phyloP scores from a whole-genome alignment of 2,329 filamentous ascomycete genomes.

The Coleophoma cylindrospora region DNA sequence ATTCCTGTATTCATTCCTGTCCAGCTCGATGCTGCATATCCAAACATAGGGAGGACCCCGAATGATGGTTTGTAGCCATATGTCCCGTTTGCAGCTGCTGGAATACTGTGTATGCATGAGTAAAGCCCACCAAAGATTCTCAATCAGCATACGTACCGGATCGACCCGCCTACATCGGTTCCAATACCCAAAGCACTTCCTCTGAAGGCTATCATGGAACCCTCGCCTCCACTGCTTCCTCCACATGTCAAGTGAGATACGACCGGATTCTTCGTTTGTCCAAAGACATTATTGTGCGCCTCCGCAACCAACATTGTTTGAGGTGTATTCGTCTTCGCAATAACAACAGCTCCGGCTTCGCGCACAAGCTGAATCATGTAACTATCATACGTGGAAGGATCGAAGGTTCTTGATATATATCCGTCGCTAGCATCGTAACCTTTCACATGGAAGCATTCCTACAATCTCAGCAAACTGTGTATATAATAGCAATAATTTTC shows the following conservation, averaged over 20 bases:
- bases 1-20: conserved; percentile 66
- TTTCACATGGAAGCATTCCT: conserved; percentile 70
- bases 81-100: conserved; percentile 25
- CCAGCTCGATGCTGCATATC: conserved; percentile 24
- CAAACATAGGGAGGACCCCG: conserved; percentile 26
- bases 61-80: conserved; percentile 26
- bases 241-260: conserved; percentile 75
- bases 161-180: conserved; percentile 83
- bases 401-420: conserved; percentile 64
- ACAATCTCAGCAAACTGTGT: background rate
- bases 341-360: conserved; percentile 79
- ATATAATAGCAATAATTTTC: background rate
- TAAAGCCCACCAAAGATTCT: conserved; percentile 59
- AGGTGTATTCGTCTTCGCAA: conserved; percentile 86
- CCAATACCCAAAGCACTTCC: conserved; percentile 77
- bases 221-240: conserved; percentile 69
- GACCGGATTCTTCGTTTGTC: conserved; percentile 73
- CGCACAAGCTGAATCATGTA: conserved; percentile 68
- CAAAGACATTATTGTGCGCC: conserved; percentile 62
- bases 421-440: conserved; percentile 83
- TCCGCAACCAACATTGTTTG: conserved; percentile 47
- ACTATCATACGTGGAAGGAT: conserved; percentile 61
- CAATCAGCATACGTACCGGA: conserved; percentile 66
- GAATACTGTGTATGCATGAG: conserved; percentile 63
- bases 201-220: conserved; percentile 70